Evolutionary conservation across 208 protist species (phyloP), one percentile per base, ranked within the genome.

Genomic region (Trypanosoma mega): DNA sequence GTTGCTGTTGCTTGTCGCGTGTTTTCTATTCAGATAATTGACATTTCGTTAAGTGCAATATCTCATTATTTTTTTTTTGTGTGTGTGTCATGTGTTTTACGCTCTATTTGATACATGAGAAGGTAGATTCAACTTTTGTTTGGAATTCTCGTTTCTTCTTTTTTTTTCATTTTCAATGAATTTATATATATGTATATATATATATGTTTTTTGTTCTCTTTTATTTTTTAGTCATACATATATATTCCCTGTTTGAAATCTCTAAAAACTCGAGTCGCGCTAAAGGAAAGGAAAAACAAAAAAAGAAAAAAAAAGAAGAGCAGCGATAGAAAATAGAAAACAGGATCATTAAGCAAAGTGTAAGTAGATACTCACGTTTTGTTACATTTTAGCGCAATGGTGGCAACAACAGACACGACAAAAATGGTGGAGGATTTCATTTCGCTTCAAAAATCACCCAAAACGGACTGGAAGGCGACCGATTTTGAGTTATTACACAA

Each of bases 401-500:
- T 84, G n/a, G 76, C 82, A 36, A 72, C 81, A 3, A 70, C 57
- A n/a, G 69, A 73, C 2, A 76, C 78, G 16, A 74, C 83, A 29
- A 74, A 68, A 31, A 71, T 90, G 44, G 50, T 93, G 65, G 78
- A 73, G 36, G 63, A 72, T 68, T 93, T 78, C 73, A 90, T 96
- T 63, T 52, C 84, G 16, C 66, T 79, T 3, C 87, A 84, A 0
- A 70, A 80, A 5, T 55, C 63, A 9, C 87, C 87, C 5, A 86
- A 80, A 49, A 77, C 68, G 20, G 69, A 88, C 20, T 97, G 89
- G 90, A 80, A 63, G 3, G 73, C 98, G 18, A 61, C 67, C n/a
- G 96, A 98, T 71, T 98, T 98, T 74, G 93, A 98, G 29, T 81
- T 98, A 21, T 84, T 98, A 9, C 80, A 96, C 65, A 97, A 94